These are phyloP conservation scores for Peronospora farinosa DNA, from an alignment of 352 stramenopile species.

Conservation along the genomic window DNA sequence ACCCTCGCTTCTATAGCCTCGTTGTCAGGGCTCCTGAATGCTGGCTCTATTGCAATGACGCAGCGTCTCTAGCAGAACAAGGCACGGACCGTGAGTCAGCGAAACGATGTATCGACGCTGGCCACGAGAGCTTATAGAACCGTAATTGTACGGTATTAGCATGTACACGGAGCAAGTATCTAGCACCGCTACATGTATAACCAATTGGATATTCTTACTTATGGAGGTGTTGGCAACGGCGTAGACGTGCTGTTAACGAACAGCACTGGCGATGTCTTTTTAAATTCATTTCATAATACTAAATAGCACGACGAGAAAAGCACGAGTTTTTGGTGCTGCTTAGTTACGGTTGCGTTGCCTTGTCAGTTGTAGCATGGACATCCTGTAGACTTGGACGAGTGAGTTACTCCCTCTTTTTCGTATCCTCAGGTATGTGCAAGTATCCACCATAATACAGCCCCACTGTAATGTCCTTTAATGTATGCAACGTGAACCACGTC, in stretches of 20 bases:
- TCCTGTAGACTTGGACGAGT: neutral
- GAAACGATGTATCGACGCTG: constrained; percentile 4
- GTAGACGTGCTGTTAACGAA: neutral
- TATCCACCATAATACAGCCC: constrained; percentile 40
- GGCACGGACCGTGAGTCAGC: constrained; percentile 4
- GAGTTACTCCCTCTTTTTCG: constrained; percentile 13
- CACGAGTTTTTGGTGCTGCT: neutral
- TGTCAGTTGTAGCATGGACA: neutral
- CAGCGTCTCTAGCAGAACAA: constrained; percentile 2
- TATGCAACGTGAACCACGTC: constrained; percentile 41
- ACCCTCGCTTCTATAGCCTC: too few species aligned
- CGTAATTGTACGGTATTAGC: neutral
- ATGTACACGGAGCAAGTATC: too few species aligned
- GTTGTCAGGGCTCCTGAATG: neutral
- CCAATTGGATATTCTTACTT: too few species aligned
- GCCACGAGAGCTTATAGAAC: neutral
- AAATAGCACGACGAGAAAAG: neutral
- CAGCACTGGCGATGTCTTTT: neutral
- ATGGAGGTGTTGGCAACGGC: neutral
- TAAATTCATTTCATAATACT: neutral
- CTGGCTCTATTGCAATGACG: neutral
- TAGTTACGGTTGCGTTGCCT: neutral
- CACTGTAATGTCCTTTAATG: constrained; percentile 38
- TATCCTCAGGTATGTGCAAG: constrained; percentile 18
- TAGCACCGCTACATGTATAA: too few species aligned